Conservation (phyloP, 345 rosid species). For the Euphorbia pulcherrima region DNA sequence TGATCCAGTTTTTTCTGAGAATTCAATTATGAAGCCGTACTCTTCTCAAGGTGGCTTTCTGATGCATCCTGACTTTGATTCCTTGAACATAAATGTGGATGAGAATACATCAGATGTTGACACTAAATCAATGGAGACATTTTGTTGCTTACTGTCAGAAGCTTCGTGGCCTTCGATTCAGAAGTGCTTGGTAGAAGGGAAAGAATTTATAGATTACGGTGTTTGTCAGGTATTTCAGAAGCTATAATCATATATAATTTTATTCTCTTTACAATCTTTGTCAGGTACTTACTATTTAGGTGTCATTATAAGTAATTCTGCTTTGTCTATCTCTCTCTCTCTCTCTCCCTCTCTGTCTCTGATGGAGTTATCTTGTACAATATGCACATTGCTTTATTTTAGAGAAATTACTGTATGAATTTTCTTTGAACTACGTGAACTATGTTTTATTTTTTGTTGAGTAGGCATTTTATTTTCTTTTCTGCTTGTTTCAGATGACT, state of each 20-base stretch:
- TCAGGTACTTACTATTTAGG: not conserved
- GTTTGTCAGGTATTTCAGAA: slow-evolving; percentile 66
- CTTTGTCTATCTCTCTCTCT: not conserved
- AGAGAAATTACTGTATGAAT: slow-evolving; percentile 1
- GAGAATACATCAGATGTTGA: slow-evolving; percentile 32
- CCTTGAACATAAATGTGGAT: slow-evolving; percentile 32
- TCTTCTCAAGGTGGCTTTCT: slow-evolving; percentile 84
- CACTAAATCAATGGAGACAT: slow-evolving; percentile 40
- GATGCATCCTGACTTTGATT: slow-evolving; percentile 51
- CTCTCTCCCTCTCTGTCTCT: not conserved
- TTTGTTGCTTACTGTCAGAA: slow-evolving; percentile 51
- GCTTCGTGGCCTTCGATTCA: slow-evolving; percentile 59
- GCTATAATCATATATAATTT: not conserved
- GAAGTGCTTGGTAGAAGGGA: slow-evolving; percentile 80
- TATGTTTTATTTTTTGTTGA: not conserved
- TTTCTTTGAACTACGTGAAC: not conserved
- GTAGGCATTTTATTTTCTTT: slow-evolving; percentile 11
- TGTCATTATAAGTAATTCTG: not conserved
- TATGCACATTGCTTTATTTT: not conserved
- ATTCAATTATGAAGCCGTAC: slow-evolving; percentile 28
- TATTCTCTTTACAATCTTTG: not conserved
- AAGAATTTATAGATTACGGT: slow-evolving; percentile 61
- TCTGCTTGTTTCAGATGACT: slow-evolving; percentile 65
- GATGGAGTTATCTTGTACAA: not conserved
- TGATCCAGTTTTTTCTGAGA: slow-evolving; percentile 32